phyloP scores from a whole-genome alignment of 164 flowering plant genomes.

The Chimonanthus praecox region DNA sequence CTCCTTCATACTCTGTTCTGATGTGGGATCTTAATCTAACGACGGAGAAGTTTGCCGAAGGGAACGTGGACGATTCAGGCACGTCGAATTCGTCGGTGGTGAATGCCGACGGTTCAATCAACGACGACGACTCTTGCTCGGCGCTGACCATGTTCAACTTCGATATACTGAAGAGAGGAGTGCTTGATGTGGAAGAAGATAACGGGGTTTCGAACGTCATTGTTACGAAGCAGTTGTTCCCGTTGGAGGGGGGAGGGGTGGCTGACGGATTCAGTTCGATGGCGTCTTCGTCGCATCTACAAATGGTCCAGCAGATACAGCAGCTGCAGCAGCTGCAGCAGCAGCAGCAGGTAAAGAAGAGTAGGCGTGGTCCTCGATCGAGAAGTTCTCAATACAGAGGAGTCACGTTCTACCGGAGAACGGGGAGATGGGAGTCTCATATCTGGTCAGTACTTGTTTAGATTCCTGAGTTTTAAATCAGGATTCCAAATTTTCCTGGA shows the following conservation, averaged over 20 bases:
- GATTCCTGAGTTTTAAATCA: too few relatives aligned
- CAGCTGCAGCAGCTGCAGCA: neutral
- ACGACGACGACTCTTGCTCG: conserved; percentile 42
- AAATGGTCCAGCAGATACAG: neutral
- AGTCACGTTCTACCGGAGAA: conserved; percentile 90
- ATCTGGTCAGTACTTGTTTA: conserved; percentile 41
- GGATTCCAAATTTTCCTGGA: too few relatives aligned
- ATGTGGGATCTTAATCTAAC: conserved; percentile 43
- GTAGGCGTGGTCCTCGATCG: conserved; percentile 89
- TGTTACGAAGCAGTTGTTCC: conserved; percentile 47
- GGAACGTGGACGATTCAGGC: conserved; percentile 48
- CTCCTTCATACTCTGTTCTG: neutral
- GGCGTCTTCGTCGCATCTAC: conserved; percentile 32
- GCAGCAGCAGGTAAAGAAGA: conserved; percentile 69
- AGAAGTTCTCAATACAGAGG: conserved; percentile 92
- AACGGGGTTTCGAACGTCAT: neutral
- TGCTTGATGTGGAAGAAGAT: conserved; percentile 1
- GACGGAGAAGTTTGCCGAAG: conserved; percentile 21
- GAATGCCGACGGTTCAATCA: conserved; percentile 40
- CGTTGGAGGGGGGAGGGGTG: conserved; percentile 26
- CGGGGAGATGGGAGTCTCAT: conserved; percentile 97
- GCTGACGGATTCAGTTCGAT: conserved; percentile 57
- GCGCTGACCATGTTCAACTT: conserved; percentile 28
- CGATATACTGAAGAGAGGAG: conserved; percentile 30
- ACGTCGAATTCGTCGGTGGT: conserved; percentile 62